Percentiles rank a stretch among this genome's conserved stretches.
Conservation (phyloP, 495 filamentous ascomycete species). For the Penicillium roqueforti region DNA sequence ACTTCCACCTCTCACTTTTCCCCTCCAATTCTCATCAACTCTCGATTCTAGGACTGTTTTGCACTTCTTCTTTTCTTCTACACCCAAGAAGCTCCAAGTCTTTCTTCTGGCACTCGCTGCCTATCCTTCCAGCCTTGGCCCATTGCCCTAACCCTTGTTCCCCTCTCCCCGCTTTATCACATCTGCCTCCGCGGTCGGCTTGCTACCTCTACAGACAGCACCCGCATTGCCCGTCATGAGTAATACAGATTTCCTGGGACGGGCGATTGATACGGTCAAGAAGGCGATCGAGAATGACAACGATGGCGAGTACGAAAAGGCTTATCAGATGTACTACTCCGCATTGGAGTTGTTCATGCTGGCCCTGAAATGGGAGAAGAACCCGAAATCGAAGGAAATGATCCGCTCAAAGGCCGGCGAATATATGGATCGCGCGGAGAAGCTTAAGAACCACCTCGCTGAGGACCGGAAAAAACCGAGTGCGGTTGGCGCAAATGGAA, state of each 20-base stretch:
- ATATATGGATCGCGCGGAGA: constrained; percentile 98
- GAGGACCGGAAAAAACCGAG: constrained; percentile 74
- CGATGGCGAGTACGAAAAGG: constrained; percentile 91
- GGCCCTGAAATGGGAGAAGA: constrained; percentile 98
- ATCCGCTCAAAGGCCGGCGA: constrained; percentile 87
- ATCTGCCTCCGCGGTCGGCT: constrained; percentile 22
- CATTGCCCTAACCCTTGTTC: constrained; percentile 12
- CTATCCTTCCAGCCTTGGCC: constrained; percentile 16
- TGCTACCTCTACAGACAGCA: constrained; percentile 13
- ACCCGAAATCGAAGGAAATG: constrained; percentile 91
- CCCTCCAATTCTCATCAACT: constrained; percentile 21
- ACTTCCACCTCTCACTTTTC: constrained; percentile 18
- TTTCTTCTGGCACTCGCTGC: neutral
- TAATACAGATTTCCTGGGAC: constrained; percentile 93
- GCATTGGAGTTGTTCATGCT: constrained; percentile 95
- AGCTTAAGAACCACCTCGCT: constrained; percentile 84
- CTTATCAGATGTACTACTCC: constrained; percentile 91
- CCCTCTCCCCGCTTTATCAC: constrained; percentile 28
- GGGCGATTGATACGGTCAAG: constrained; percentile 92
- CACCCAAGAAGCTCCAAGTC: neutral
- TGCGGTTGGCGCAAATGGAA: constrained; percentile 81
- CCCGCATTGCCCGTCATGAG: constrained; percentile 60
- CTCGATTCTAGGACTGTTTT: constrained; percentile 2
- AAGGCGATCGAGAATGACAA: constrained; percentile 96
- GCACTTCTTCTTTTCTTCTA: constrained; percentile 4